Base-by-base conservation (phyloP, 2,329 filamentous ascomycete species). In the Alternaria incomplexa region DNA sequence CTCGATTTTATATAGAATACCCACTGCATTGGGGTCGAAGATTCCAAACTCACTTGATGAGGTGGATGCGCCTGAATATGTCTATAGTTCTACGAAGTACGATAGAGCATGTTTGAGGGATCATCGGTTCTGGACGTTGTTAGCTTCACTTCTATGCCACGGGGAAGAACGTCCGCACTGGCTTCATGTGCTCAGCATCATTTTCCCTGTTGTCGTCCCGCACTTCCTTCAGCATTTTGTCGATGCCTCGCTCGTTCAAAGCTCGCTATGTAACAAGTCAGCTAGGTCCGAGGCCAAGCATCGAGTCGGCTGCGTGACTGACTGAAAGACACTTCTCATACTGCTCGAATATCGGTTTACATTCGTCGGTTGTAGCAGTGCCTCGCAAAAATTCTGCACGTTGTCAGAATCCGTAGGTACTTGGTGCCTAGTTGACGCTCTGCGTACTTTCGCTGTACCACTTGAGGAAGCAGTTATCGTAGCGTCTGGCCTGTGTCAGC, bases 381-480 rank as follows among this genome's bases (percentile, higher is more conserved):
- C 94, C 94, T 71, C 93, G 88, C 20, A 99, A 88, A 76, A 97
- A 99, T 81, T 97, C 96, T 83, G 20, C 17, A 26, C n/a, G 17
- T 8, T 20, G 20, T 47, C 26, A 52, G 26, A 23, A 53, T 63
- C 15, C 44, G 22, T 36, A 47, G 10, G 15, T 26, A n/a, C 13
- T 13, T 56, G 47, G 23, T 26, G n/a, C n/a, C 15, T 54, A 32
- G 23, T n/a, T 36, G 28, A 25, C 40, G 28, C 28, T 32, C 44
- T 28, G 57, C 90, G 62, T 85, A 97, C 96, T 98, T 82, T 99
- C 96, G 78, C 94, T 97, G 81, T 99, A 99, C 96, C 96, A 99
- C 83, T 97, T 98, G 68, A 99, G 84, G 79, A 99, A 99, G 83
- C 96, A 99, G 56, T 91, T 94, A 80, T 99, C 96, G 79, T 99